Base-by-base conservation (phyloP, 2,329 filamentous ascomycete genomes). In the Teratosphaeria viscida region DNA sequence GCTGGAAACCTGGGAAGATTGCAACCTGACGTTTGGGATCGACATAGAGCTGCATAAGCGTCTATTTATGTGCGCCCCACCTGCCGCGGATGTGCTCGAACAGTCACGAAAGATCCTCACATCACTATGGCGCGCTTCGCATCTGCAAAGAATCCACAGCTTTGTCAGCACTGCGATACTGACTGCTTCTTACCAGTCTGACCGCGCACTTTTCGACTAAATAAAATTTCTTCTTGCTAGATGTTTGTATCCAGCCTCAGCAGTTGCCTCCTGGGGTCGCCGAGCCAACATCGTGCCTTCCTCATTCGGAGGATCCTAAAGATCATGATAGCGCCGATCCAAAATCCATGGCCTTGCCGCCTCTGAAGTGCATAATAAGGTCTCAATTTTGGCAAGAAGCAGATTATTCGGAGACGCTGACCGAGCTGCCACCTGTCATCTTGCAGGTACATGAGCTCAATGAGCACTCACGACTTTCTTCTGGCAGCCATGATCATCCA, bases 401-500 rank as follows among this genome's bases (percentile, higher is more conserved):
- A 32, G 29, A 32, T 32, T 10, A 43, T 43, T 43, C 11, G 11
- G 37, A 43, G 5, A 12, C 5, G 11, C 16, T 43, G 5, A 23
- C 23, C 23, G 23, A 23, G 23, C 23, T 23, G 23, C 23, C 23
- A 23, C 23, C 23, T 23, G 23, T 23, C 23, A 32, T 32, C 4
- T 32, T 32, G 29, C 29, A 32, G 77, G 76, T 78, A 77, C 58
- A 71, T 79, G 65, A 74, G 75, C 11, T 76, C 76, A 0, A 68
- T 79, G 3, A 72, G 75, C 2, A 76, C 75, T 1, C 75, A 78
- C 53, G 76, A 79, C 60, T 81, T 80, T 62, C 67, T 81, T 3
- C 68, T 81, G 0, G 78, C 77, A 3, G 76, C 77, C 11, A 80
- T 78, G 71, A 67, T 81, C 10, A 66, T 81, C 2, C 80, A 32